phyloP scores from a whole-genome alignment of 2,329 filamentous ascomycete species.

The Aspergillus flavus region DNA sequence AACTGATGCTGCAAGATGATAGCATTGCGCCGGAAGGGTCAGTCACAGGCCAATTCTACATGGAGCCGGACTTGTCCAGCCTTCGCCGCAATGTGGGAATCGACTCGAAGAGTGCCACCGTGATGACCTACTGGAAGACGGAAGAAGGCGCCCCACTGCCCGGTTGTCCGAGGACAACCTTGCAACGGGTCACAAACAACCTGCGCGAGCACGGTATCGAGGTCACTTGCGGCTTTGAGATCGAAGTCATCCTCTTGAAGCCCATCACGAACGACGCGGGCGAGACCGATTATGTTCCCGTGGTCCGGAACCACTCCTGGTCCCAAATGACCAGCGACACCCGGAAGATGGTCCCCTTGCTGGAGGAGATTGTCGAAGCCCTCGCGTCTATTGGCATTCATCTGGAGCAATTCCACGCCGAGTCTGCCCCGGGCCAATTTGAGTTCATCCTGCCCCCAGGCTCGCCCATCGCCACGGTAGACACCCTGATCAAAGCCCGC shows the following conservation, averaged over 20 bases:
- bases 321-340: constrained; percentile 66
- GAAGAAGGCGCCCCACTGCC: constrained; percentile 53
- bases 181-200: constrained; percentile 58
- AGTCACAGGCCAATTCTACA: constrained; percentile 65
- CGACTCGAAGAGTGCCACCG: constrained; percentile 61
- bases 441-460: constrained; percentile 71
- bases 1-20: constrained; percentile 72
- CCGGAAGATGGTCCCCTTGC: constrained; percentile 57
- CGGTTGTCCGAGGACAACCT: constrained; percentile 67
- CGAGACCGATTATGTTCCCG: constrained; percentile 45
- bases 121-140: constrained; percentile 68
- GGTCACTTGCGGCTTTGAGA: constrained; percentile 76
- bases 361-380: constrained; percentile 66
- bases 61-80: constrained; percentile 67
- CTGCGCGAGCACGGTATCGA: constrained; percentile 58
- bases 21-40: constrained; percentile 53
- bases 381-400: constrained; percentile 66
- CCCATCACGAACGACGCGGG: constrained; percentile 38
- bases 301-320: constrained; percentile 71
- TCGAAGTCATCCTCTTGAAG: constrained; percentile 74
- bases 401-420: constrained; percentile 74
- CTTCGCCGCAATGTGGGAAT: constrained; percentile 62
- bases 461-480: constrained; percentile 68
- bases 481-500: constrained; percentile 70
- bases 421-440: constrained; percentile 74